Evolutionary conservation across 805 yeast genomes (phyloP).

Genomic region (Nakazawaea pomicola): DNA sequence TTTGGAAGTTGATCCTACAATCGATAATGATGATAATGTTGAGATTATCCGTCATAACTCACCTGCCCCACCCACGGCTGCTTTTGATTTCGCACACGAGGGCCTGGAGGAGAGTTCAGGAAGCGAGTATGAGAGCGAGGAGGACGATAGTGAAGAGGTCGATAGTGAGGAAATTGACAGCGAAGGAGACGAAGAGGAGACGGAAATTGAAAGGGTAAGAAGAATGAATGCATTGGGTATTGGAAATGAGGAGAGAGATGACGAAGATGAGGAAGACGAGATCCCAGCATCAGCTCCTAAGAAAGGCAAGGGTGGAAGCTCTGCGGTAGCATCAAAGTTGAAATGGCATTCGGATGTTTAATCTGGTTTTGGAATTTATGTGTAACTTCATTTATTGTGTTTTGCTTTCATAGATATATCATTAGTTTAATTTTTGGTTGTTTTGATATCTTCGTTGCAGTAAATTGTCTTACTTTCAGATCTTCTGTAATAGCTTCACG

Average conservation of each 20-base stretch:
- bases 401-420: too few species aligned
- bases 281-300: neutral
- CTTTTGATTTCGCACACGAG: slow-evolving; percentile 9
- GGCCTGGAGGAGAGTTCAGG: slow-evolving; percentile 1
- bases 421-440: too few species aligned
- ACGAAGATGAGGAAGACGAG: slow-evolving; percentile 32
- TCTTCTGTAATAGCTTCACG: too few species aligned
- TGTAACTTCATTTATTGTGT: neutral
- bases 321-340: slow-evolving; percentile 3
- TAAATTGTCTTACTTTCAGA: too few species aligned
- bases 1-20: slow-evolving; percentile 9
- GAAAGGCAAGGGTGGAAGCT: neutral
- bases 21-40: neutral
- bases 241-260: slow-evolving; percentile 22
- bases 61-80: neutral
- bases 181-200: slow-evolving; percentile 21
- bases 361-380: neutral
- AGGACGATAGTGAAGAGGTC: slow-evolving; percentile 8
- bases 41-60: neutral
- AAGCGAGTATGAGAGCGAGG: slow-evolving; percentile 13
- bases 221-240: slow-evolving; percentile 24
- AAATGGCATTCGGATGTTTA: slow-evolving; percentile 12
- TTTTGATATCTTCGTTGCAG: too few species aligned
- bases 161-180: slow-evolving; percentile 19
- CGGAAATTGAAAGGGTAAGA: slow-evolving; percentile 23